Evolutionary conservation across 1,284 basidiomycete genomes (phyloP).

Genomic region (Ceratobasidium sp.): DNA sequence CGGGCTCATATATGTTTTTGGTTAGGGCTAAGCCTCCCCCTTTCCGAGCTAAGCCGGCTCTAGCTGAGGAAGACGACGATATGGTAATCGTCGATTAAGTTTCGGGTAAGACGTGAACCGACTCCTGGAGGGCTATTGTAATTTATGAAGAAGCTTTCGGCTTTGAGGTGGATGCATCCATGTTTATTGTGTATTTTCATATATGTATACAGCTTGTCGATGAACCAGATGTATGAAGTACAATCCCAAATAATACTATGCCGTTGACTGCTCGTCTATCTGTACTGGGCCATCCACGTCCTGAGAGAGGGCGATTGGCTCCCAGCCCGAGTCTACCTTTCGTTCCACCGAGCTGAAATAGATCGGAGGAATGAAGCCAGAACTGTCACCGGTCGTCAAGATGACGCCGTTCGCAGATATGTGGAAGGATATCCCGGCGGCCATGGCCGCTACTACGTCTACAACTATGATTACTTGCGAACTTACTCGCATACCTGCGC

Average conservation of each 20-base stretch:
- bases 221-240: background rate
- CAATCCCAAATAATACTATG: background rate
- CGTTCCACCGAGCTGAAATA: slow-evolving; percentile 75
- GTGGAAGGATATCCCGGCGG: slow-evolving; percentile 75
- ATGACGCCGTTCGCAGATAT: slow-evolving; percentile 88
- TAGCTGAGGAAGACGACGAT: slow-evolving; percentile 5
- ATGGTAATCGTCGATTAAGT: slow-evolving; percentile 23
- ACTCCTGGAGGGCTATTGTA: background rate
- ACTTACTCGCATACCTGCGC: slow-evolving; percentile 79
- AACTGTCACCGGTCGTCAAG: slow-evolving; percentile 77
- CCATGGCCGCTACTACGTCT: slow-evolving; percentile 77
- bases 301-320: slow-evolving; percentile 9
- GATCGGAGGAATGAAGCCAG: slow-evolving; percentile 67
- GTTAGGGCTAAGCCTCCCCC: background rate
- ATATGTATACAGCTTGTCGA: background rate
- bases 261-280: no score
- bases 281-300: background rate
- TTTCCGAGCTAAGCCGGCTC: background rate
- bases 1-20: background rate
- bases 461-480: slow-evolving; percentile 83
- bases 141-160: background rate
- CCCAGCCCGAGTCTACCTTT: slow-evolving; percentile 38
- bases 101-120: no score
- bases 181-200: background rate
- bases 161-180: background rate